Evolutionary conservation across 2,329 filamentous ascomycete species (phyloP).

Genomic region (Beauveria rudraprayagi): DNA sequence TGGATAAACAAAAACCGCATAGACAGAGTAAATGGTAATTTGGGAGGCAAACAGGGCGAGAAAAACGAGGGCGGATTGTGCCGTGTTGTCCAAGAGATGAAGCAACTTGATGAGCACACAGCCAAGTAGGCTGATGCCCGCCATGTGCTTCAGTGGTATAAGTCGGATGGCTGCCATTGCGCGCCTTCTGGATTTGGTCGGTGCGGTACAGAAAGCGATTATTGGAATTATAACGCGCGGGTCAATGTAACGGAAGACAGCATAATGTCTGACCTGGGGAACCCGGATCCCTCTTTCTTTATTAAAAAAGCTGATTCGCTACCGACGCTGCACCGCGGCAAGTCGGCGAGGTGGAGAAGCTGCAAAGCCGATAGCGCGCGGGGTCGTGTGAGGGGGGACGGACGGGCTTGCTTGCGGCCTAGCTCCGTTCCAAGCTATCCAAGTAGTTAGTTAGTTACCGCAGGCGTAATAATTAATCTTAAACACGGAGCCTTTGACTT

Average conservation of each 20-base stretch:
- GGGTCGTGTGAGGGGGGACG: neutral
- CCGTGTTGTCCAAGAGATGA: neutral
- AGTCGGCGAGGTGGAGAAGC: slow-evolving; percentile 4
- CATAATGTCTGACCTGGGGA: neutral
- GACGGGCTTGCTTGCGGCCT: neutral
- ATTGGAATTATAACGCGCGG: no score
- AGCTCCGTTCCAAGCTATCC: neutral
- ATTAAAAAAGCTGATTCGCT: neutral
- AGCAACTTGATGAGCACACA: slow-evolving; percentile 6
- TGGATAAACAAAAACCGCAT: slow-evolving; percentile 30
- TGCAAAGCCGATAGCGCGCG: slow-evolving; percentile 10
- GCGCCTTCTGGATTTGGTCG: neutral
- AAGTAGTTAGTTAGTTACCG: neutral
- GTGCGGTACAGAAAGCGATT: no score
- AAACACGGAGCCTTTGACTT: no score
- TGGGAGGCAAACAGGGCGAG: neutral
- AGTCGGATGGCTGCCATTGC: slow-evolving; percentile 9
- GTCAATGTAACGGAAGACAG: neutral
- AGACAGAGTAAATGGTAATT: slow-evolving; percentile 20
- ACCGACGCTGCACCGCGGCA: slow-evolving; percentile 5
- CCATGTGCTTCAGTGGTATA: slow-evolving; percentile 11
- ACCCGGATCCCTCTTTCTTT: neutral
- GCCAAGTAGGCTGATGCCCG: slow-evolving; percentile 7
- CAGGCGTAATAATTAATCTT: no score
- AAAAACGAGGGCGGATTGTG: slow-evolving; percentile 1